Base-by-base conservation (phyloP, 177 flowering plant genomes). In the Telopea speciosissima region DNA sequence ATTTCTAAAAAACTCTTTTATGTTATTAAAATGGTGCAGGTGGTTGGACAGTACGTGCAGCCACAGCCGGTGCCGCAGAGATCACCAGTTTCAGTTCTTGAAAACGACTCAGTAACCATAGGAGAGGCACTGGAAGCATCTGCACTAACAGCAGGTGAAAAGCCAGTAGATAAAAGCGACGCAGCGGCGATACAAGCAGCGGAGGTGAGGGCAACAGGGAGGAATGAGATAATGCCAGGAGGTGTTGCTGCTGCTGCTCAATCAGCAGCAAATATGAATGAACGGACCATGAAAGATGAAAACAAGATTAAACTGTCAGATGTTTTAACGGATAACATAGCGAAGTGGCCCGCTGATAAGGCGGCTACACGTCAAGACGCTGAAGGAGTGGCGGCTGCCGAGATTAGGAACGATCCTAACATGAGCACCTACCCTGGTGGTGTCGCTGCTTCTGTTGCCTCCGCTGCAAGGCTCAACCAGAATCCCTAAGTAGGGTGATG, bases 141-240 rank as follows among this genome's bases (percentile, higher is more conserved):
- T 0, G 87, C 83, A 22, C n/a, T 79, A 24, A 66, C 86, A 0
- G 83, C 83, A 0, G 86, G 89, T 0, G 79, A 84, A 69, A 90
- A 86, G 68, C 83, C 90, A 0, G 80, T 90, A 8, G 90, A 89
- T 19, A 74, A 79, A 26, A 83, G 87, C 25, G 97, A 92, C 44
- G 93, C 90, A 0, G 87, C 89, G 0, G 93, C 97, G 1, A 89
- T 90, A 31, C 84, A 85, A 60, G 96, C 87, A 0, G 93, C 93
- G 0, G 93, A 89, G 74, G 68, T 80, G 67, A 81, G 87, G 71
- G 97, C 91, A 8, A 82, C 87, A 0, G 89, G 87, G 0, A 24
- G 24, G 0, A 63, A 33, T 33, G 66, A 63, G 19, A 49, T 78
- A 0, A 36, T 44, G 3, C 83, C 88, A 1, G 91, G 91, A 2